These are phyloP conservation scores for Peronospora destructor DNA, from an alignment of 352 stramenopile species.

Conservation along the genomic window DNA sequence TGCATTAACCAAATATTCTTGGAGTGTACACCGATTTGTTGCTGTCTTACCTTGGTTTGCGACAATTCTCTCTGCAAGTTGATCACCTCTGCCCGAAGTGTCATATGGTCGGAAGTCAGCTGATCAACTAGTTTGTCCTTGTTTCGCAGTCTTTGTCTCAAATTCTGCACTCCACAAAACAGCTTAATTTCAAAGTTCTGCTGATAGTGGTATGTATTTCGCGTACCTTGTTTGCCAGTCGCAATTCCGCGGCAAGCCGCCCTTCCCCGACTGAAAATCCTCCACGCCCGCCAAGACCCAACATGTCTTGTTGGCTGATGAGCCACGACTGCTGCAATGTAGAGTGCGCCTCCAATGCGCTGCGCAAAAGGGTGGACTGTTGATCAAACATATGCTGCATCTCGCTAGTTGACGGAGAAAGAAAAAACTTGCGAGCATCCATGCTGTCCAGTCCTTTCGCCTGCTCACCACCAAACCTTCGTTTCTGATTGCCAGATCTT, in stretches of 20 bases:
- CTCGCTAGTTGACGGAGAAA: constrained; percentile 78
- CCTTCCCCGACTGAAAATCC: constrained; percentile 80
- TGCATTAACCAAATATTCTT: constrained; percentile 2
- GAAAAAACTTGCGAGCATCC: constrained; percentile 65
- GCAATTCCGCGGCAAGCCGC: constrained; percentile 67
- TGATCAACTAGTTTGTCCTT: constrained; percentile 82
- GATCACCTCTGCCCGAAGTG: constrained; percentile 45
- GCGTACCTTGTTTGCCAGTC: constrained; percentile 79
- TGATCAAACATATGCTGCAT: constrained; percentile 88
- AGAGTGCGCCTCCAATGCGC: constrained; percentile 63
- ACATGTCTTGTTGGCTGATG: constrained; percentile 64
- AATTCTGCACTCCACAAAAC: constrained; percentile 42
- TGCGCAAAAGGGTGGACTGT: constrained; percentile 63
- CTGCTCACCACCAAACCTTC: constrained; percentile 42
- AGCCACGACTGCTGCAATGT: constrained; percentile 73
- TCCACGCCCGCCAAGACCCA: constrained; percentile 40
- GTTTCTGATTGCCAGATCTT: constrained; percentile 23
- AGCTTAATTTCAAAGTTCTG: background rate
- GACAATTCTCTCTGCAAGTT: constrained; percentile 55
- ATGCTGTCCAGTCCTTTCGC: constrained; percentile 46
- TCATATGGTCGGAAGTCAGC: constrained; percentile 65
- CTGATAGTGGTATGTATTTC: background rate
- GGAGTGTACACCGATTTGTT: background rate
- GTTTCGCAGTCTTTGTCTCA: constrained; percentile 66
- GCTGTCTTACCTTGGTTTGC: constrained; percentile 44